Conservation (phyloP, 2,329 filamentous ascomycete species). For the Triangularia verruculosa region DNA sequence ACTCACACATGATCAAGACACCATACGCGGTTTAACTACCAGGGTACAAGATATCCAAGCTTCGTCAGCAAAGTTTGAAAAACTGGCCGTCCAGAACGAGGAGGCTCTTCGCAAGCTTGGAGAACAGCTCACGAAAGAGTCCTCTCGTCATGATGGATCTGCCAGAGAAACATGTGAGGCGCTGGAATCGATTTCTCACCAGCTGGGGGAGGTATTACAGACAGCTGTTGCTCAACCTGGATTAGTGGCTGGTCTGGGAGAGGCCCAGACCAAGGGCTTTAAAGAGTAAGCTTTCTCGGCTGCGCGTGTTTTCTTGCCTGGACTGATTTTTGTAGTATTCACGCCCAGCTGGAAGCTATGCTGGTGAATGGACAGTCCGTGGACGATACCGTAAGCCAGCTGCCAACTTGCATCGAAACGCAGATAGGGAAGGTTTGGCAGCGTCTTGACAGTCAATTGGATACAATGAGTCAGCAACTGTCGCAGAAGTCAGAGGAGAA, state of each 20-base stretch:
- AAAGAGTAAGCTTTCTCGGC: constrained; percentile 2
- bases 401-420: constrained; percentile 17
- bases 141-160: not conserved
- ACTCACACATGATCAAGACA: constrained; percentile 16
- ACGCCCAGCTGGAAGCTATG: constrained; percentile 21
- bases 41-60: constrained; percentile 17
- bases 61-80: constrained; percentile 17
- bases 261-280: constrained; percentile 10
- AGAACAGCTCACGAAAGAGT: not conserved
- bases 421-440: constrained; percentile 11
- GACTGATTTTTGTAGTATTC: constrained; percentile 17
- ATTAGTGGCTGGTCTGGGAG: constrained; percentile 6
- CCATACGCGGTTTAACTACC: constrained; percentile 13
- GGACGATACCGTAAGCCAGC: constrained; percentile 6
- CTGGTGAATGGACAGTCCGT: constrained; percentile 7
- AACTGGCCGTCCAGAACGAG: constrained; percentile 16
- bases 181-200: constrained; percentile 14
- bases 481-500: constrained; percentile 23
- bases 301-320: not conserved
- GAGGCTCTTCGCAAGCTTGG: constrained; percentile 19
- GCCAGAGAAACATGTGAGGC: constrained; percentile 5
- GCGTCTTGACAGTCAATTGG: constrained; percentile 22
- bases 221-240: constrained; percentile 12
- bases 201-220: constrained; percentile 14
- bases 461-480: constrained; percentile 22